Evolutionary conservation across 2,329 filamentous ascomycete genomes (phyloP).

Genomic region (Cercospora sesami): DNA sequence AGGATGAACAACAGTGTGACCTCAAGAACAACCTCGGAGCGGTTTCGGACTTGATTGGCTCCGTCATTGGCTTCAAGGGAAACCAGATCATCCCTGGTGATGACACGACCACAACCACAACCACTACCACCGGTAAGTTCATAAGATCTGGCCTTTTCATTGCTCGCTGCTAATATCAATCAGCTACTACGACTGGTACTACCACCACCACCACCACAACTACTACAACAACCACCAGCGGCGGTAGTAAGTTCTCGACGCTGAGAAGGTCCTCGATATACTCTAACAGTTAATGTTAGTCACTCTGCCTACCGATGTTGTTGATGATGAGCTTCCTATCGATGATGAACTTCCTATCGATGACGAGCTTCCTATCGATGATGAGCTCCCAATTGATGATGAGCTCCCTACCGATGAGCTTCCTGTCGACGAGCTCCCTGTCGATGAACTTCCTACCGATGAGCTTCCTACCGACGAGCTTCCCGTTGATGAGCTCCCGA

Average conservation of each 20-base stretch:
- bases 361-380: neutral
- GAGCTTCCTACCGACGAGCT: neutral
- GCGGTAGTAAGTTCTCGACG: neutral
- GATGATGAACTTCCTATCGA: no score
- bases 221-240: neutral
- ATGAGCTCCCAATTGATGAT: no score
- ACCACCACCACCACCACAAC: neutral
- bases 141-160: no score
- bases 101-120: neutral
- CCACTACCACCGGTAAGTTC: neutral
- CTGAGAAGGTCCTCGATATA: neutral
- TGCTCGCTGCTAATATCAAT: neutral
- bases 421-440: no score
- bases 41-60: neutral
- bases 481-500: neutral
- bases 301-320: neutral
- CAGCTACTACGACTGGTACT: neutral
- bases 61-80: neutral
- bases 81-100: neutral
- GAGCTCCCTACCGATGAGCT: no score
- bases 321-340: neutral
- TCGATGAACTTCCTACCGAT: no score
- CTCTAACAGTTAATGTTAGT: neutral
- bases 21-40: neutral
- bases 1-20: neutral